Base-by-base conservation (phyloP, 2,329 filamentous ascomycete genomes). In the Aspergillus hiratsukae region DNA sequence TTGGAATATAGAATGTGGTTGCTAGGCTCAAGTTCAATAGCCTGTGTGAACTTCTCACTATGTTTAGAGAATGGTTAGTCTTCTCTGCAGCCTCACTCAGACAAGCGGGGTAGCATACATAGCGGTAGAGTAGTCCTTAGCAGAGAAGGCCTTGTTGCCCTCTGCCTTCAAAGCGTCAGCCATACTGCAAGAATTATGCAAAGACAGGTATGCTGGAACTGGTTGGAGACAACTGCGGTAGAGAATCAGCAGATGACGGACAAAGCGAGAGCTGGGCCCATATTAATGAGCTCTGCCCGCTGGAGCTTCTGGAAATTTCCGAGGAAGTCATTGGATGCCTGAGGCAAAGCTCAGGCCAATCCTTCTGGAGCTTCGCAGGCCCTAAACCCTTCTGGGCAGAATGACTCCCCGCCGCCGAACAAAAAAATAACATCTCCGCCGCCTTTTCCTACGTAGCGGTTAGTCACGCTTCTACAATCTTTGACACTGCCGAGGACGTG, bases 1-100 rank as follows among this genome's bases (percentile, higher is more conserved):
- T 99, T 99, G 71, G 92, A 97, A 83, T 93, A 99, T 56, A 99
- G 88, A 65, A 99, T 93, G 76, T 99, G 94, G 76, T 99, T 99
- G 60, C 81, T 79, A 51, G 92, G 88, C 61, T 97, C 90, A 69
- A 96, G 78, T 55, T 86, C 88, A 71, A 99, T 97, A 52, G 94
- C 94, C 77, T 96, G 84, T 56, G 91, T 89, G 78, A 99, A 99
- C 72, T 97, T 94, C 66, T 92, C 88, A 74, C 93, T 97, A 66
- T 46, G 11, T 14, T 5, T 14, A 57, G 27, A 40, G 27, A 54
- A 49, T 57, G 19, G n/a, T 41, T 10, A 50, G 45, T 35, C 9
- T 25, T 29, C 25, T 40, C 23, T 56, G 52, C 48, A 55, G 23
- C 31, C 55, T 41, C 51, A 51, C 62, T 64, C 64, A 64, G 62